Base-by-base conservation (phyloP, 331 rosid genomes). In the Erythrophleum ivorense region DNA sequence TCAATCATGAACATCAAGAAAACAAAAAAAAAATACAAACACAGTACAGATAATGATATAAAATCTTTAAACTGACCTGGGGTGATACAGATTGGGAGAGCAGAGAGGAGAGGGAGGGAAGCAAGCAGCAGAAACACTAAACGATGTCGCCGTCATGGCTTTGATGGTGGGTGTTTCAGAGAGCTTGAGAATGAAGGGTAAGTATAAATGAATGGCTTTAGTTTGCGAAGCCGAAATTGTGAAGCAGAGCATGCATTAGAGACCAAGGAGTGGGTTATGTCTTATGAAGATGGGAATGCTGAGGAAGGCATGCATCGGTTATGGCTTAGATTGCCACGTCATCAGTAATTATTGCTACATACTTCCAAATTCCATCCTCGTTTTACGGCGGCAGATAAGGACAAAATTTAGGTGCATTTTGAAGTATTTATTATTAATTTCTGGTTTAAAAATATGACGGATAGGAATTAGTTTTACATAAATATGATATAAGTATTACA, bases 71-170 rank as follows among this genome's bases (percentile, higher is more conserved):
- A 21, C 29, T 14, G 7, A 75, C 79, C 55, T 59, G 38, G 58
- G 19, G 6, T 24, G 70, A 48, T 75, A 2, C 4, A 43, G 31
- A 0, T 1, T 10, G 9, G 36, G 55, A 10, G 54, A 43, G 45
- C 5, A 43, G 78, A 40, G 54, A 14, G 68, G 38, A 19, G 67
- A n/a, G 38, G 12, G 40, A 19, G 0, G 52, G 68, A 55, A 13
- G 68, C 19, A 38, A 36, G 73, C 16, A 33, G 73, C 19, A 58
- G 57, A 75, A 12, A 9, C 19, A 7, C 24, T 43, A 43, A 59
- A 29, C 16, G 69, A 21, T 31, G 79, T 75, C 24, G 79, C 38
- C 14, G 40, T 7, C 58, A 58, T 75, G 38, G 71, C 7, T 59
- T 55, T 36, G 67, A 55, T 5, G 66, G 57, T 21, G 21, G 10